phyloP scores from a whole-genome alignment of 2,329 filamentous ascomycete genomes.

The Didymella pinodella region DNA sequence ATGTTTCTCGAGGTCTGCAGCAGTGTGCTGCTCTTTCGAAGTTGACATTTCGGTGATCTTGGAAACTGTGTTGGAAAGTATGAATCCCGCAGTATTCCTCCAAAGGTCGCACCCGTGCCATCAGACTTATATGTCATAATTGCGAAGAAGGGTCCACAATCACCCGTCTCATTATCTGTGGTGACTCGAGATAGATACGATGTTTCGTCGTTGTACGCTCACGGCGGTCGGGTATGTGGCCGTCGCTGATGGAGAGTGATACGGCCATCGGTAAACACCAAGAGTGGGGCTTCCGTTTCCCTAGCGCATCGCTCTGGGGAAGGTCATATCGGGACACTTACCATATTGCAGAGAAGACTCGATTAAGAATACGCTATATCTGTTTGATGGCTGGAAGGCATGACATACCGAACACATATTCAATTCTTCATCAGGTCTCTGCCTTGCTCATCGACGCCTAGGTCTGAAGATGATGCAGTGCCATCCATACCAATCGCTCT shows the following conservation, averaged over 20 bases:
- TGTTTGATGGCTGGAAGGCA: neutral
- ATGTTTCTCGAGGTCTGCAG: neutral
- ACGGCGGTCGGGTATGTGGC: neutral
- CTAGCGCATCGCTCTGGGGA: neutral
- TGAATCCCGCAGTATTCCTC: neutral
- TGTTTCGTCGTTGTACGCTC: neutral
- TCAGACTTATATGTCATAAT: neutral
- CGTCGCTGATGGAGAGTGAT: neutral
- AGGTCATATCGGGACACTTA: neutral
- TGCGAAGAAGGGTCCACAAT: neutral
- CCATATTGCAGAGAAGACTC: neutral
- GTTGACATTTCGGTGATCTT: neutral
- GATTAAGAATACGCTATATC: neutral
- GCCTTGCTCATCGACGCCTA: neutral
- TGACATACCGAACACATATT: neutral
- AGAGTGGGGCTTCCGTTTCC: slow-evolving; percentile 1
- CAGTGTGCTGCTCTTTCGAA: neutral
- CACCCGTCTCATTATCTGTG: neutral
- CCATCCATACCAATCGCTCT: slow-evolving; percentile 1
- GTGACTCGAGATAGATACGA: neutral
- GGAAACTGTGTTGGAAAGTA: neutral
- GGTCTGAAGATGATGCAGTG: neutral
- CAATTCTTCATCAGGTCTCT: neutral
- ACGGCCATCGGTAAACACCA: slow-evolving; percentile 1
- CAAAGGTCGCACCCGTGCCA: neutral